Percentiles rank a stretch among this genome's conserved stretches.
These are phyloP conservation scores for Fusarium torulosum DNA, from an alignment of 2,329 filamentous ascomycete genomes.

Conservation along the genomic window DNA sequence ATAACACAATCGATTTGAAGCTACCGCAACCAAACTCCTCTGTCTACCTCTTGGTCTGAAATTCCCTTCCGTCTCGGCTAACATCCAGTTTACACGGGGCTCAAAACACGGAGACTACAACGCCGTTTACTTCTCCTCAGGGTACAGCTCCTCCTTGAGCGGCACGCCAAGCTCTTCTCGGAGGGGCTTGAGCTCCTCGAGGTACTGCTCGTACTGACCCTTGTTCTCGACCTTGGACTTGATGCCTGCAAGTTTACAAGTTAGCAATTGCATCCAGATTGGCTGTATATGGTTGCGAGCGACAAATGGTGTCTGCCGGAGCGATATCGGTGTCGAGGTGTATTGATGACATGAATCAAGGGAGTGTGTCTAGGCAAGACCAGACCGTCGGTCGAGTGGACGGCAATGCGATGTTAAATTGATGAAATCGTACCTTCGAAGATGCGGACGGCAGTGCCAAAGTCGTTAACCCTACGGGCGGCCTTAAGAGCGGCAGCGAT, in stretches of 20 bases:
- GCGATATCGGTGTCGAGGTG: conserved; percentile 1
- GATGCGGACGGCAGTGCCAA: conserved; percentile 95
- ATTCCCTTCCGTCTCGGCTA: conserved; percentile 48
- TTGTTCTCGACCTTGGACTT: conserved; percentile 99
- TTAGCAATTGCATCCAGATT: conserved; percentile 31
- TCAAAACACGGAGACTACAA: conserved; percentile 36
- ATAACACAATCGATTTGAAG: conserved; percentile 52
- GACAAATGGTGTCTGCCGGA: neutral
- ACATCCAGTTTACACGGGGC: conserved; percentile 54
- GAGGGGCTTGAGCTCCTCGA: conserved; percentile 90
- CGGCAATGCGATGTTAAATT: conserved; percentile 31
- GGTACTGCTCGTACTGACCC: conserved; percentile 95
- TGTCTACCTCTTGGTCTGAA: conserved; percentile 49
- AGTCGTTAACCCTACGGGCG: conserved; percentile 97
- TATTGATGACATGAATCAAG: conserved; percentile 21
- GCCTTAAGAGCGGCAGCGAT: conserved; percentile 92
- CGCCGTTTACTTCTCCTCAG: conserved; percentile 66
- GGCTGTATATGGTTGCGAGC: conserved; percentile 8
- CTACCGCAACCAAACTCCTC: conserved; percentile 50
- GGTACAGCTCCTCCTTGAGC: conserved; percentile 94
- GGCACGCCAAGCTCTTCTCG: conserved; percentile 93
- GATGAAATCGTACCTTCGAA: conserved; percentile 84
- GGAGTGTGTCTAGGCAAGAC: conserved; percentile 9
- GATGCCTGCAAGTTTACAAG: conserved; percentile 73
- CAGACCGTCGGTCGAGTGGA: conserved; percentile 26